Base-by-base conservation (phyloP, 2,329 filamentous ascomycete species). In the Monosporascus sp. region DNA sequence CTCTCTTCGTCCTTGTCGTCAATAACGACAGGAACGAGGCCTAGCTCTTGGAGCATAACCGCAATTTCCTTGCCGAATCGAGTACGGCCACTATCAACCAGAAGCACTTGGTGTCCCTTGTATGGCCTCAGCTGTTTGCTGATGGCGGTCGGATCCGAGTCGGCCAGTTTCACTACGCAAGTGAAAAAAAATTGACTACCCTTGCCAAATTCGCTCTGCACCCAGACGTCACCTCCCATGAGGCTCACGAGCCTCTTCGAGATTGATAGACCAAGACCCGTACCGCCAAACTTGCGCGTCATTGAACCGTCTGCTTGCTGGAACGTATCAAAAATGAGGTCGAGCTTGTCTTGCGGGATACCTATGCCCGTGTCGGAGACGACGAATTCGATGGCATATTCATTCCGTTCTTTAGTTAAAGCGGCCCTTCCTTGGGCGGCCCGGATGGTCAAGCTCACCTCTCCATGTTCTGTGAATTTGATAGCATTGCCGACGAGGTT, bases 401-500 rank as follows among this genome's bases (percentile, higher is more conserved):
- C 90, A 62, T 88, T 86, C 11, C 80, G 77, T 14, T 79, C 80
- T 64, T 84, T 88, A 43, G 84, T 79, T 48, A 86, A 81, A 48
- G 85, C 80, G 57, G 43, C 43, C 24, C 24, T 46, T n/a, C 83
- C 78, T 31, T 73, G 85, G 79, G 65, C 76, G 66, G 83, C 79
- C 61, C 86, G 85, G 63, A 97, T 97, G n/a, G 88, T 91, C 51
- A 97, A 84, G 70, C 92, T 95, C 64, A 99, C 94, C 70, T 96
- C 91, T 57, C 94, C 94, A 64, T 95, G 88, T 71, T 97, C 93
- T 3, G 94, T 97, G 71, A 99, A 99, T 69, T 99, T 99, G 79
- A 99, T 97, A 52, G 94, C 93, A 66, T 99, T 99, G 67, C 94
- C 94, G 51, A 97, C 93, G 53, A 99, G 78, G 73, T 99, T 99